Conservation (phyloP, 148 eudicot genomes). For the Vaccinium vitisidaea region DNA sequence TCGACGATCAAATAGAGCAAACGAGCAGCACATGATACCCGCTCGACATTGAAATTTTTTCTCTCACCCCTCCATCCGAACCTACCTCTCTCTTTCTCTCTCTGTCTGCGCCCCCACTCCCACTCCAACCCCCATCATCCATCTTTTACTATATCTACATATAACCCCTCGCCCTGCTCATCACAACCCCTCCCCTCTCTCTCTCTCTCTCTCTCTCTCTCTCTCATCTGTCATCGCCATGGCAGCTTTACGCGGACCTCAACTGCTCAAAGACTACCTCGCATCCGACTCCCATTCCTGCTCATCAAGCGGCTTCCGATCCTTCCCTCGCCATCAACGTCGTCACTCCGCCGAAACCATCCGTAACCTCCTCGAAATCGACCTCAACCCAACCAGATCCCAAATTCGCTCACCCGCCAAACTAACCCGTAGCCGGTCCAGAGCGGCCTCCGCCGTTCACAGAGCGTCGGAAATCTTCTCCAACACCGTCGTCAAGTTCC, state of each 20-base stretch:
- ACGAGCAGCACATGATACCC: too few relatives aligned
- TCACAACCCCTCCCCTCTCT: not conserved
- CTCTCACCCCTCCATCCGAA: not conserved
- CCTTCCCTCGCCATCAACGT: constrained; percentile 15
- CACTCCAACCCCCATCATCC: not conserved
- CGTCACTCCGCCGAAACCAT: not conserved
- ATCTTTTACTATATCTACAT: not conserved
- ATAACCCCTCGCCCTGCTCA: not conserved
- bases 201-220: constrained; percentile 8
- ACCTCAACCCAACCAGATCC: not conserved
- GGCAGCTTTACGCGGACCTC: constrained; percentile 22
- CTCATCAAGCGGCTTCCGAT: constrained; percentile 18
- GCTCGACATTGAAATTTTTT: too few relatives aligned
- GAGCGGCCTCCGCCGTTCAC: constrained; percentile 35
- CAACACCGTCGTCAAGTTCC: constrained; percentile 20
- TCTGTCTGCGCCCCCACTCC: not conserved
- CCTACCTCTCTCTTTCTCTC: constrained; percentile 2
- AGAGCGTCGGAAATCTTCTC: constrained; percentile 27
- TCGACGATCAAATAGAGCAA: too few relatives aligned
- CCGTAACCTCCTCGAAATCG: constrained; percentile 8
- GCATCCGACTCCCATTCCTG: constrained; percentile 25
- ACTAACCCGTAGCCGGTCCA: constrained; percentile 35
- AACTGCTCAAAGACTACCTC: constrained; percentile 42
- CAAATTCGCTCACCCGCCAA: not conserved
- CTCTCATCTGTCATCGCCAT: not conserved